Percentiles rank a stretch among this genome's conserved stretches.
These are phyloP conservation scores for Galerina marginata DNA, from an alignment of 768 basidiomycete genomes.

Conservation along the genomic window DNA sequence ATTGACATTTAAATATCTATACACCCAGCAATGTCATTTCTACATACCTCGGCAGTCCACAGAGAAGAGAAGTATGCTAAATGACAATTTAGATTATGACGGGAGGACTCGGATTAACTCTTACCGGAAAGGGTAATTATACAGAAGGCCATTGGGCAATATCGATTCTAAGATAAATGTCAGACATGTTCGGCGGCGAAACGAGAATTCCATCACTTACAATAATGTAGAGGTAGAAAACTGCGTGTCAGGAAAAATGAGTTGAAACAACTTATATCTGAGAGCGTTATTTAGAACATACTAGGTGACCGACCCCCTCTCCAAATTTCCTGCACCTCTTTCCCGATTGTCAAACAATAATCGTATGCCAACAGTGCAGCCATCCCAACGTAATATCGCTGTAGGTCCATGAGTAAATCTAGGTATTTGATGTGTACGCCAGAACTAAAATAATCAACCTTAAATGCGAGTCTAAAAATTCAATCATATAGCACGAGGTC, in stretches of 20 bases:
- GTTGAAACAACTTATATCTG: neutral
- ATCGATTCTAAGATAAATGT: constrained; percentile 24
- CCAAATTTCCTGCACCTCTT: constrained; percentile 30
- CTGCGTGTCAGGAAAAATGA: neutral
- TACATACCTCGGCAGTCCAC: constrained; percentile 29
- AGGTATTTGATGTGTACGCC: neutral
- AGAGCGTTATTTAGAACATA: constrained; percentile 2
- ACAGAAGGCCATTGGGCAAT: constrained; percentile 30
- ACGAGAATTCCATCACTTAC: neutral
- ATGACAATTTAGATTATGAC: neutral
- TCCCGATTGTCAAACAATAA: constrained; percentile 26
- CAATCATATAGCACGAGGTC: neutral
- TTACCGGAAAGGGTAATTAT: constrained; percentile 33
- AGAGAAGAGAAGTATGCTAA: constrained; percentile 30
- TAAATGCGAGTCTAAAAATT: constrained; percentile 13
- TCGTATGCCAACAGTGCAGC: constrained; percentile 30
- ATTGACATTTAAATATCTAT: neutral
- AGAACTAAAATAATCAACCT: constrained; percentile 2
- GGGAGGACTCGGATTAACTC: neutral
- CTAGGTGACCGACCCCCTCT: constrained; percentile 21
- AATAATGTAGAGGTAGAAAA: constrained; percentile 22
- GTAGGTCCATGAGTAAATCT: neutral
- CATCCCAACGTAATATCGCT: constrained; percentile 26
- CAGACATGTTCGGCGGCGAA: neutral
- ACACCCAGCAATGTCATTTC: neutral